Evolutionary conservation across 176 grass and related monocot genomes (phyloP).

Genomic region (Oryza meridionalis): DNA sequence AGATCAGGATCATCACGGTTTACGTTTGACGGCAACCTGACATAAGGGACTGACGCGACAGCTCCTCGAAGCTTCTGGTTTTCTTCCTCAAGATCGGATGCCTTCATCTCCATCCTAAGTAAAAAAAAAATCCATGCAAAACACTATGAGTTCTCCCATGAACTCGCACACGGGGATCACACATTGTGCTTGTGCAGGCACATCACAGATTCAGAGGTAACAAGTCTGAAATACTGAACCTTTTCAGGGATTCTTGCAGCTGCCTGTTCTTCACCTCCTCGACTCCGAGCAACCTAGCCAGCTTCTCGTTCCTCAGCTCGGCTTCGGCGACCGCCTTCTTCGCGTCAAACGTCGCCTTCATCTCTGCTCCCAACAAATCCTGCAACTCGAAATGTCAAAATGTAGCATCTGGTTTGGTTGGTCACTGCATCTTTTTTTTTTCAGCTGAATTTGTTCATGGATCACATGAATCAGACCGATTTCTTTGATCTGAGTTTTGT

Average conservation of each 20-base stretch:
- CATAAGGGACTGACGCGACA: constrained; percentile 30
- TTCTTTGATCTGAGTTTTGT: neutral
- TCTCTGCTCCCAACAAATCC: constrained; percentile 57
- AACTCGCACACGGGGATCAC: neutral
- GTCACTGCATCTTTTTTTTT: neutral
- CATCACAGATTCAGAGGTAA: neutral
- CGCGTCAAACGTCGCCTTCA: constrained; percentile 25
- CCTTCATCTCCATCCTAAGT: constrained; percentile 63
- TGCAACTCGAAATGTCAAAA: constrained; percentile 23
- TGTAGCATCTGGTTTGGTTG: neutral
- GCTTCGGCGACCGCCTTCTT: constrained; percentile 49
- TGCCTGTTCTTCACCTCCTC: constrained; percentile 50
- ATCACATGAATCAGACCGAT: neutral
- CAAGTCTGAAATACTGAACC: constrained; percentile 22
- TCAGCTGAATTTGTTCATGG: neutral
- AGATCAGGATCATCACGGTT: constrained; percentile 1
- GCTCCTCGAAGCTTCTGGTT: constrained; percentile 60
- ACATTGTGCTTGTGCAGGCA: neutral
- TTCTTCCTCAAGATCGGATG: constrained; percentile 52
- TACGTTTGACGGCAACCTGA: constrained; percentile 32
- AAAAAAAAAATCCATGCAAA: neutral
- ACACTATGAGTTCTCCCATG: neutral
- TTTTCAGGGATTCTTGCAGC: constrained; percentile 53
- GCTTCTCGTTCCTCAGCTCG: constrained; percentile 51
- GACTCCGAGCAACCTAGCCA: constrained; percentile 51